Conservation (phyloP, 768 basidiomycete species). For the Xanthoconium stramineum region DNA sequence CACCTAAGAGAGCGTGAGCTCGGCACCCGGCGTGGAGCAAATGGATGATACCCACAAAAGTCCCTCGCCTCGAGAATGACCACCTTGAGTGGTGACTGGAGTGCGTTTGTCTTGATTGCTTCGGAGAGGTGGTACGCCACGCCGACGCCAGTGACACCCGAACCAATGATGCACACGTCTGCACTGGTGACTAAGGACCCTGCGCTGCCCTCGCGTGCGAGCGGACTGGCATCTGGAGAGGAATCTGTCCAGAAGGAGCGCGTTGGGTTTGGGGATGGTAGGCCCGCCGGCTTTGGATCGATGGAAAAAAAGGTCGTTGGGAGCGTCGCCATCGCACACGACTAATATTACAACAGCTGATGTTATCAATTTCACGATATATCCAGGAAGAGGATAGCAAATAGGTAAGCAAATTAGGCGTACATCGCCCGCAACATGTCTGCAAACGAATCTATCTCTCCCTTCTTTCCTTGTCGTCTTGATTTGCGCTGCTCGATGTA, state of each 20-base stretch:
- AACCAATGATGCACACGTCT: conserved; percentile 77
- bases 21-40: background rate
- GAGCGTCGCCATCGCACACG: conserved; percentile 10
- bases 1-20: conserved; percentile 39
- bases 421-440: conserved; percentile 16
- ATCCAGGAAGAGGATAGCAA: background rate
- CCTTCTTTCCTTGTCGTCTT: background rate
- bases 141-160: conserved; percentile 75
- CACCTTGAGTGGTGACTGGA: conserved; percentile 38
- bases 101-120: conserved; percentile 4
- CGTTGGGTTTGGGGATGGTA: conserved; percentile 64
- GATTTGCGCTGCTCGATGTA: background rate
- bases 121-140: conserved; percentile 69
- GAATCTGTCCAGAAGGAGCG: conserved; percentile 71
- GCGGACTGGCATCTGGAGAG: conserved; percentile 56
- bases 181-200: conserved; percentile 56
- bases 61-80: conserved; percentile 82
- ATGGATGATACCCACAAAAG: conserved; percentile 57
- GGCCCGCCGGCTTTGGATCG: conserved; percentile 21
- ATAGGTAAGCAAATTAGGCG: background rate
- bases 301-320: background rate
- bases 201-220: conserved; percentile 63
- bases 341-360: background rate
- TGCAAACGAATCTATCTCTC: conserved; percentile 1
- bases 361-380: no score